Percentiles rank a stretch among this genome's conserved stretches.
Conservation (phyloP, 805 yeast genomes). For the Hanseniaspora lindneri region DNA sequence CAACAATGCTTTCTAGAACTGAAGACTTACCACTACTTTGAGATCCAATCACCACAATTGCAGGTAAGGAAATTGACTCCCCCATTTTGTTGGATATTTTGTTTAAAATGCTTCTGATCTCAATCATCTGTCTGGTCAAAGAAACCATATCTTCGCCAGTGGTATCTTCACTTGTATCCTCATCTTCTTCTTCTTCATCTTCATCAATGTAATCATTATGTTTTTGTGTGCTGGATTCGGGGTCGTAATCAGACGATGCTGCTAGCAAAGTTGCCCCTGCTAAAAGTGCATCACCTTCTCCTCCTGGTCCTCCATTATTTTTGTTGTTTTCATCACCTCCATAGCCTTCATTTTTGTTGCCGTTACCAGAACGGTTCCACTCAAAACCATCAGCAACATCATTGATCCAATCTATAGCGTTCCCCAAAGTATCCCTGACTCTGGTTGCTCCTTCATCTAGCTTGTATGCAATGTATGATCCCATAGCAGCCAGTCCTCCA, state of each 20-base stretch:
- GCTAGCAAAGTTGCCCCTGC: slow-evolving; percentile 30
- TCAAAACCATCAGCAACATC: slow-evolving; percentile 19
- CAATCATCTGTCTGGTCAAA: slow-evolving; percentile 92
- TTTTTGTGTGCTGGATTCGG: background rate
- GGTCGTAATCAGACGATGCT: slow-evolving; percentile 18
- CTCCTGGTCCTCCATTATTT: slow-evolving; percentile 28
- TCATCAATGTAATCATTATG: slow-evolving; percentile 34
- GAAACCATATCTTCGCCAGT: slow-evolving; percentile 75
- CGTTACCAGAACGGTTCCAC: slow-evolving; percentile 15
- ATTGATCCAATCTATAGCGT: slow-evolving; percentile 34
- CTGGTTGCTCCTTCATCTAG: slow-evolving; percentile 57
- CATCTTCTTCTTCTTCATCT: slow-evolving; percentile 38
- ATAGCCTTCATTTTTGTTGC: slow-evolving; percentile 22
- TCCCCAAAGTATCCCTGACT: slow-evolving; percentile 51
- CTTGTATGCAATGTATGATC: slow-evolving; percentile 83
- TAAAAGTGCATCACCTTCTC: slow-evolving; percentile 35
- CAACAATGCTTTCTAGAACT: slow-evolving; percentile 89
- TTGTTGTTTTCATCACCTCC: slow-evolving; percentile 20
- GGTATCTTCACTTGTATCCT: slow-evolving; percentile 42
- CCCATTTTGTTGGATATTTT: slow-evolving; percentile 39
- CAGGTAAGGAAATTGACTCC: slow-evolving; percentile 72
- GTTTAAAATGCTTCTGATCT: slow-evolving; percentile 68
- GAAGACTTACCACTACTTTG: slow-evolving; percentile 97
- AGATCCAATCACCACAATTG: slow-evolving; percentile 93
- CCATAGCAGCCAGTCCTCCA: slow-evolving; percentile 87